Evolutionary conservation across 306 rosid genomes (phyloP).

Genomic region (Citrullus colocynthis): DNA sequence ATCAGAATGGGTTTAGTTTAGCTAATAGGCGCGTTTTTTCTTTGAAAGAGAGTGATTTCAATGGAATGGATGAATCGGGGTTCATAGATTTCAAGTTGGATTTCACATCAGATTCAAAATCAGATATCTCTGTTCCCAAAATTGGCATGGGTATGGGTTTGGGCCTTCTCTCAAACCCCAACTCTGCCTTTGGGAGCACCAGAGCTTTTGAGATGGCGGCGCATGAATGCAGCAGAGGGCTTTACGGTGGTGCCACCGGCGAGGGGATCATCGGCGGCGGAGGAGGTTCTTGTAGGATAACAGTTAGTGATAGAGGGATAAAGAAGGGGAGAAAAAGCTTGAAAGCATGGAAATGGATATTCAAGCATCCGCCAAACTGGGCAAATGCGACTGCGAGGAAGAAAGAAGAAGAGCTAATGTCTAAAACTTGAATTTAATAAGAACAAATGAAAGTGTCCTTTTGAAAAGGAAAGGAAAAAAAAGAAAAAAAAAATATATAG

Average conservation of each 20-base stretch:
- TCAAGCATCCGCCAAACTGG: conserved; percentile 55
- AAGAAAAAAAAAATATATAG: no score
- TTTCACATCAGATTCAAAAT: conserved; percentile 47
- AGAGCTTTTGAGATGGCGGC: conserved; percentile 32
- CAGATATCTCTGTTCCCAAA: conserved; percentile 33
- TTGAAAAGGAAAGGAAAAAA: no score
- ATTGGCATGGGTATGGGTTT: conserved; percentile 8
- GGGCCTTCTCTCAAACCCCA: background rate
- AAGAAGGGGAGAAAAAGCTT: conserved; percentile 60
- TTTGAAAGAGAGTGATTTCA: conserved; percentile 78
- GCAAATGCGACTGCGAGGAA: conserved; percentile 31
- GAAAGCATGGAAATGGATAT: conserved; percentile 91
- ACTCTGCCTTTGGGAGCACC: conserved; percentile 39
- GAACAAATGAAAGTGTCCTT: background rate
- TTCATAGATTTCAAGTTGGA: conserved; percentile 89
- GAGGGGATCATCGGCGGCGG: conserved; percentile 9
- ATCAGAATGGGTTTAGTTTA: conserved; percentile 29
- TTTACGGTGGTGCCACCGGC: conserved; percentile 13
- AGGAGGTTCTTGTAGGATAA: conserved; percentile 85
- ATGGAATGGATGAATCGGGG: conserved; percentile 73
- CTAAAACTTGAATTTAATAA: conserved; percentile 29
- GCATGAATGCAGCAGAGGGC: conserved; percentile 24
- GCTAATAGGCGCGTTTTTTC: conserved; percentile 67
- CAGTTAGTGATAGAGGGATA: conserved; percentile 62
- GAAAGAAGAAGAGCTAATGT: conserved; percentile 47